Evolutionary conservation across 1,284 basidiomycete species (phyloP).

Genomic region (Ganoderma meredithae): DNA sequence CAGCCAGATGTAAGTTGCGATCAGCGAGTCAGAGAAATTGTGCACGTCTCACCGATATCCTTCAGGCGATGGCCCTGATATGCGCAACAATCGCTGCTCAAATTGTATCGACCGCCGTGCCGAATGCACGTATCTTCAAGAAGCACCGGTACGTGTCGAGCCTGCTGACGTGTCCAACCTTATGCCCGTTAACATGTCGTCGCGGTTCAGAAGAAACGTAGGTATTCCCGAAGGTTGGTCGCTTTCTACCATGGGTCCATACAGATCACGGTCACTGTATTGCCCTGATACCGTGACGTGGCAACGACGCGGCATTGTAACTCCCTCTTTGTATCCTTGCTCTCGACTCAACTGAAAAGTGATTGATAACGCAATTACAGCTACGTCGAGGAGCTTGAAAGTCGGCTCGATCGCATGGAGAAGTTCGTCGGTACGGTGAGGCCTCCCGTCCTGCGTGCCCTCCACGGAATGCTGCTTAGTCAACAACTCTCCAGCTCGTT

Average conservation of each 20-base stretch:
- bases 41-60: too few relatives aligned
- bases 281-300: too few relatives aligned
- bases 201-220: constrained; percentile 63
- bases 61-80: constrained; percentile 45
- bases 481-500: constrained; percentile 45
- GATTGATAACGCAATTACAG: constrained; percentile 40
- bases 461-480: not conserved
- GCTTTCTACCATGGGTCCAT: not conserved
- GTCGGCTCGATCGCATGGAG: constrained; percentile 77
- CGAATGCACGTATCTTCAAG: constrained; percentile 80
- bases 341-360: too few relatives aligned
- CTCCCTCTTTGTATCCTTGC: not conserved
- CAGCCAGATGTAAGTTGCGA: constrained; percentile 35
- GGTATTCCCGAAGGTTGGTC: constrained; percentile 81
- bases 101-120: constrained; percentile 77
- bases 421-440: constrained; percentile 63
- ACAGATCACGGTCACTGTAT: not conserved
- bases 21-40: too few relatives aligned
- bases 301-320: too few relatives aligned
- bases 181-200: constrained; percentile 46
- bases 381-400: constrained; percentile 77
- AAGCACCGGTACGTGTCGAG: constrained; percentile 35
- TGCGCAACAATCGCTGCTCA: constrained; percentile 74
- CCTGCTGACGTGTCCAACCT: constrained; percentile 25
- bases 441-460: constrained; percentile 3